Evolutionary conservation across 2,329 filamentous ascomycete genomes (phyloP).

Genomic region (Graphilbum fragrans): DNA sequence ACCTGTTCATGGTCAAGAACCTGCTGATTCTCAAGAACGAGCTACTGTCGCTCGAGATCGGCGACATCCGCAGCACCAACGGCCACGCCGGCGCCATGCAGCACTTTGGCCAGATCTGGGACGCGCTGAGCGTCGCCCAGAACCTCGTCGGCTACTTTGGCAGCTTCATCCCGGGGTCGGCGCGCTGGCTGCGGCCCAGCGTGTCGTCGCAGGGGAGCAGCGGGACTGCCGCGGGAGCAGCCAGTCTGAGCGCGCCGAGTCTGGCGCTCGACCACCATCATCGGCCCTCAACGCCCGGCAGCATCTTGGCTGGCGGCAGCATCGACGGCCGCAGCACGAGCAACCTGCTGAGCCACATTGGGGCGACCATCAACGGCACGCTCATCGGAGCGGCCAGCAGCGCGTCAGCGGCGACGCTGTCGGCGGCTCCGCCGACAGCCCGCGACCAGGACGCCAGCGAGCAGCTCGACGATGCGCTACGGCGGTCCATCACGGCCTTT

Average conservation of each 20-base stretch:
- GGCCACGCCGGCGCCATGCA: slow-evolving; percentile 34
- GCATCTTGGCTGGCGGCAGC: slow-evolving; percentile 10
- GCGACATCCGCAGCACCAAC: slow-evolving; percentile 38
- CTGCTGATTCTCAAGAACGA: slow-evolving; percentile 92
- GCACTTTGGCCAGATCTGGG: slow-evolving; percentile 54
- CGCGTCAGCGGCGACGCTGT: too few species aligned
- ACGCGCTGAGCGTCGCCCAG: slow-evolving; percentile 41
- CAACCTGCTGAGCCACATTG: not conserved
- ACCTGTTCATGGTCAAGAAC: slow-evolving; percentile 91
- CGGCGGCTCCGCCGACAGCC: slow-evolving; percentile 21
- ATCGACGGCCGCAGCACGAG: slow-evolving; percentile 3
- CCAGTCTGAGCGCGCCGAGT: too few species aligned
- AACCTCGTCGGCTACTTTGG: slow-evolving; percentile 48
- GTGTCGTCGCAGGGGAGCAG: not conserved
- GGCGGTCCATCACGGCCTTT: slow-evolving; percentile 51
- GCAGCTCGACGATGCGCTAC: slow-evolving; percentile 49
- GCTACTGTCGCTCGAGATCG: slow-evolving; percentile 91
- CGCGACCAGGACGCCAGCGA: slow-evolving; percentile 46
- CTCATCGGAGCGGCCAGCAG: too few species aligned
- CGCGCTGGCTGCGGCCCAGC: slow-evolving; percentile 28
- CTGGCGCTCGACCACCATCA: too few species aligned
- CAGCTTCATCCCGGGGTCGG: slow-evolving; percentile 42
- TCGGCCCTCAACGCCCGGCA: too few species aligned
- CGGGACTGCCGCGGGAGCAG: too few species aligned
- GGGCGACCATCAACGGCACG: slow-evolving; percentile 22